A percentile compares a stretch with the other conserved stretches of the same genome.
Evolutionary conservation across 345 rosid species (phyloP).

Genomic region (Adansonia digitata): DNA sequence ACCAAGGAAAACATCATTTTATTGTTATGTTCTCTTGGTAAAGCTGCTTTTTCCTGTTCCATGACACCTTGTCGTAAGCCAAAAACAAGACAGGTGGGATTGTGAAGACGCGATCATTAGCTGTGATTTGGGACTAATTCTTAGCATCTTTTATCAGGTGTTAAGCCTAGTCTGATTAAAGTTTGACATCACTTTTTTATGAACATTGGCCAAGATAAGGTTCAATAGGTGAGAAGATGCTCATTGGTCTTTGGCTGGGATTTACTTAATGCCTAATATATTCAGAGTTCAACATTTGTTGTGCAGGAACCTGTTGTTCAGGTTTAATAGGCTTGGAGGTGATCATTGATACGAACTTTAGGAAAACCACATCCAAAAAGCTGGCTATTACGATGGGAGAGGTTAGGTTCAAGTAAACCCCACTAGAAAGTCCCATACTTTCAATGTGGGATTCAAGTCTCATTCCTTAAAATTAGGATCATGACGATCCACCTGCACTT

Average conservation of each 20-base stretch:
- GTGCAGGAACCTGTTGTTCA: background rate
- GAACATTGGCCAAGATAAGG: background rate
- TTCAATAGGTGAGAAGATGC: background rate
- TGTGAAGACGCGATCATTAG: background rate
- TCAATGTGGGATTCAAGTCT: background rate
- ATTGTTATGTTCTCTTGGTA: background rate
- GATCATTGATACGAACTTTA: background rate
- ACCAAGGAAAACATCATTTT: background rate
- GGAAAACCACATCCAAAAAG: background rate
- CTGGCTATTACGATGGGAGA: background rate
- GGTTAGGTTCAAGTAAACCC: background rate
- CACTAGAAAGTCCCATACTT: background rate
- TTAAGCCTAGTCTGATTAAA: background rate
- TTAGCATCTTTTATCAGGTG: background rate
- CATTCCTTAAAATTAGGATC: background rate
- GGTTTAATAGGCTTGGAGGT: constrained; percentile 1
- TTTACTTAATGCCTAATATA: background rate
- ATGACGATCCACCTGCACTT: background rate
- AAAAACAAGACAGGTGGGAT: background rate
- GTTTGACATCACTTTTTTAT: background rate
- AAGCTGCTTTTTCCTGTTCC: background rate
- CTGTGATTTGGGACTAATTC: background rate
- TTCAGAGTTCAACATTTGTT: background rate
- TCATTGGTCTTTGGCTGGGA: background rate
- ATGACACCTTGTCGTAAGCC: background rate